Base-by-base conservation (phyloP, 2,329 filamentous ascomycete species). In the Fusarium albidum region DNA sequence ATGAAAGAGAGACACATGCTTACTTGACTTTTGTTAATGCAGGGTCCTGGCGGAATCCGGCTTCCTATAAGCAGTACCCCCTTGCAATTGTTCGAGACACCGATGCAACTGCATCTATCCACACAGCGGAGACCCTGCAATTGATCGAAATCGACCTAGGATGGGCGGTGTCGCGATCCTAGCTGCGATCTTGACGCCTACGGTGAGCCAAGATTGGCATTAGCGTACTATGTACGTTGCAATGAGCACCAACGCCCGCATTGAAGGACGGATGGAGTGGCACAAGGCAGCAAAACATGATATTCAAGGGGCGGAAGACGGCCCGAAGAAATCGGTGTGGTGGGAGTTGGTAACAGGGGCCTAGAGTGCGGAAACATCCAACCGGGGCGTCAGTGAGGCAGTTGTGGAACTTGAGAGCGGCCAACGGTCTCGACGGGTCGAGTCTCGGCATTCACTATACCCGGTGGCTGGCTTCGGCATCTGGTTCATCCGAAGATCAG, bases 11-110 rank as follows among this genome's bases (percentile, higher is more conserved):
- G 51, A 52, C 45, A 49, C 31, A 55, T 63, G 53, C 57, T 64
- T 51, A 59, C 65, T 57, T 57, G 47, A 59, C 32, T 46, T 49
- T 63, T 59, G 48, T 56, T 61, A 55, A 59, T 64, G 65, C 69
- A 85, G 82, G 75, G 82, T 85, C 52, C 71, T 85, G 65, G 82
- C 82, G 65, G 82, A 85, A 71, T 85, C 82, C 58, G 82, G 82
- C 64, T 85, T 85, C 72, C 78, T 85, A 58, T 85, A 75, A 79
- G 46, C 53, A 49, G 31, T 34, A 31, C 29, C 50, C 46, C 35
- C 40, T 43, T 59, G 45, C 43, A 37, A 42, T 38, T 54, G 18
- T 42, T 50, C 21, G 44, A 59, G 47, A 42, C 35, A 60, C 33
- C 25, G 33, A 55, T 52, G 43, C 47, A 33, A 31, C 38, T 42